Evolutionary conservation across 768 basidiomycete species (phyloP), one percentile per base, ranked within the genome.

Genomic region (Russula brevipes): DNA sequence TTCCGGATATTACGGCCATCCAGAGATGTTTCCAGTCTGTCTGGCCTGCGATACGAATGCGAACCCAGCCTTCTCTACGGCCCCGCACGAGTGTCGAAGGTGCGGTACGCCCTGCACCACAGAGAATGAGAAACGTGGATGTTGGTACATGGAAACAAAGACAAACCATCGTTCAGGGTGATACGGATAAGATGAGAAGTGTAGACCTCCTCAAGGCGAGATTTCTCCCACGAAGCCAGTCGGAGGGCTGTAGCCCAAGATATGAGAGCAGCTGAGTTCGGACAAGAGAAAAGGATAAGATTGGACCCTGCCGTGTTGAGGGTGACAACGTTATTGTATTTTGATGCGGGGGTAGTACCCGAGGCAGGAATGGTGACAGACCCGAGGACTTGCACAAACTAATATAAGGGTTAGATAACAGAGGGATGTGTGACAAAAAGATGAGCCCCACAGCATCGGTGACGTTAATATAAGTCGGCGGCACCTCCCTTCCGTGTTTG

Each of bases 271-370:
- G 78, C 72, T 35, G 85, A 82, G 24, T 81, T 81, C 17, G 88
- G 88, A 71, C 93, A 95, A 9, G 93, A 89, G 76, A 98, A 96
- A 3, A 96, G 75, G 38, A 94, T 77, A 50, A 94, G 80, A 72
- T 98, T 98, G 36, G 87, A 87, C 24, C 96, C 96, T 0, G 95
- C 96, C 5, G 91, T 96, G 72, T 95, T 99, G 68, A 99, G 80
- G 0, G 92, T 91, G 61, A 98, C 81, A 57, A 98, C 88, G 71
- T 92, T 90, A 0, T 78, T 78, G 68, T 85, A 89, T 66, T 84
- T 82, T 70, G 82, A 81, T 0, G 80, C 68, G 1, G 87, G 84
- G 1, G 76, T 66, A 11, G 73, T 78, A 0, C 78, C 71, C 0
- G 82, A 80, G 7, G 82, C 77, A 1, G 87, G 86, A 19, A 84